Evolutionary conservation across 352 stramenopile species (phyloP).

Genomic region (Aphanomyces invadans): DNA sequence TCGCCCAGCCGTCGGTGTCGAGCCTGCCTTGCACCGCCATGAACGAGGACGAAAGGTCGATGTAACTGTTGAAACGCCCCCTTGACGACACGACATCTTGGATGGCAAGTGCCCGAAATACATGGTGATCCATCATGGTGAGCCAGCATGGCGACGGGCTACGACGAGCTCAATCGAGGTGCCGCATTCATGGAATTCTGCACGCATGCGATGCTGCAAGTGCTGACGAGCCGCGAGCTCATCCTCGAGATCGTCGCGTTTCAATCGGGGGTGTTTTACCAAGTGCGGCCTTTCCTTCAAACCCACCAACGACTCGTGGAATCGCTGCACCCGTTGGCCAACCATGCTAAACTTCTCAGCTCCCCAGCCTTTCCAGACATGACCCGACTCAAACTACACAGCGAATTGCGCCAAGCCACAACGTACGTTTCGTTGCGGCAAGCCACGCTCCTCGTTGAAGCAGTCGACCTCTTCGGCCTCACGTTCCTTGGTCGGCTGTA

Average conservation of each 20-base stretch:
- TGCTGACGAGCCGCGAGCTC: neutral
- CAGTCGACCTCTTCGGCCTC: neutral
- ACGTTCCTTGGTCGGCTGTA: neutral
- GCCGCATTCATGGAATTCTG: too few relatives aligned
- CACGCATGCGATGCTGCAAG: neutral
- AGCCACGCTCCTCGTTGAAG: neutral
- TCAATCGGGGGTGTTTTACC: neutral
- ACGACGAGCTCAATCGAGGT: too few relatives aligned
- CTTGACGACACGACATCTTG: neutral
- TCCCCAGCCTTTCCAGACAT: neutral
- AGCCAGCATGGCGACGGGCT: too few relatives aligned
- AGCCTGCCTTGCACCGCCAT: too few relatives aligned
- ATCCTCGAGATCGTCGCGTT: neutral
- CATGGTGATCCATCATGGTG: neutral
- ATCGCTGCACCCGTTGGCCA: neutral
- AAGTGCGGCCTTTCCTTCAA: slow-evolving; percentile 6
- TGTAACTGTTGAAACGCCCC: too few relatives aligned
- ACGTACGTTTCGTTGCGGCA: neutral
- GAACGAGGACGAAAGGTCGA: too few relatives aligned
- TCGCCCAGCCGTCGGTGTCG: too few relatives aligned
- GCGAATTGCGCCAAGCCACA: neutral
- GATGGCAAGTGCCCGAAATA: neutral
- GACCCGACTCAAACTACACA: neutral
- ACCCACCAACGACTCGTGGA: neutral
- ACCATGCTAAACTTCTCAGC: neutral